These are phyloP conservation scores for Thinopyrum elongatum DNA, from an alignment of 176 grass and related monocot species.

Conservation along the genomic window DNA sequence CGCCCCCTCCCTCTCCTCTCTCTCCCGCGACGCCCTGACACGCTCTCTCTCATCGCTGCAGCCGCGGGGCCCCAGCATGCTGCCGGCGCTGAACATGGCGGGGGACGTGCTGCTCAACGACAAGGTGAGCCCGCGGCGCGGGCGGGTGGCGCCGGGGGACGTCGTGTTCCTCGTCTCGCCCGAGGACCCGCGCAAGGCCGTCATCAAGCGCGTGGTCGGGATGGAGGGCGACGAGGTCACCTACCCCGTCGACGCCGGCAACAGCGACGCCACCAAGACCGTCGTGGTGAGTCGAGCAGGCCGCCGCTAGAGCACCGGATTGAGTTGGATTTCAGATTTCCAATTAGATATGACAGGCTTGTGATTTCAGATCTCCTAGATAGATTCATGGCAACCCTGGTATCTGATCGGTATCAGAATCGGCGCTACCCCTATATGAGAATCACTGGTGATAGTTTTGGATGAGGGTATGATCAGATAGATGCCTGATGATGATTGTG, in stretches of 20 bases:
- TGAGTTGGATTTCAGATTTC: too few species aligned
- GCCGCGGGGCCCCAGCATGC: slow-evolving; percentile 73
- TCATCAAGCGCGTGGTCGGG: slow-evolving; percentile 69
- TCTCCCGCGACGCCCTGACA: background rate
- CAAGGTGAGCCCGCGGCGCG: slow-evolving; percentile 34
- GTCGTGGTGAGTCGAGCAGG: slow-evolving; percentile 45
- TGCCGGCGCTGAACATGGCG: slow-evolving; percentile 66
- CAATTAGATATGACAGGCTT: too few species aligned
- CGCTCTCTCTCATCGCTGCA: background rate
- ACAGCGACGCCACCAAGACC: slow-evolving; percentile 45
- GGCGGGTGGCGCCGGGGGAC: slow-evolving; percentile 51
- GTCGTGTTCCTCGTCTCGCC: slow-evolving; percentile 69
- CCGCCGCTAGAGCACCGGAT: background rate
- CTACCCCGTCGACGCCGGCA: slow-evolving; percentile 53
- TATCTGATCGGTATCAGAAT: background rate
- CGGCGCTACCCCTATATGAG: background rate
- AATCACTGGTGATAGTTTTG: background rate
- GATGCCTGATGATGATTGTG: background rate
- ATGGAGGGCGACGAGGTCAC: slow-evolving; percentile 61
- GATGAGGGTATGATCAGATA: background rate
- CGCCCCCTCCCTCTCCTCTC: background rate
- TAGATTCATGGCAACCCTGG: background rate
- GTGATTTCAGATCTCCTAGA: too few species aligned
- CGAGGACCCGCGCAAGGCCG: slow-evolving; percentile 62
- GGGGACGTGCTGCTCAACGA: slow-evolving; percentile 74